Percentiles rank a stretch among this genome's conserved stretches.
Evolutionary conservation across 352 stramenopile species (phyloP).

Genomic region (Phytophthora cryptogea): DNA sequence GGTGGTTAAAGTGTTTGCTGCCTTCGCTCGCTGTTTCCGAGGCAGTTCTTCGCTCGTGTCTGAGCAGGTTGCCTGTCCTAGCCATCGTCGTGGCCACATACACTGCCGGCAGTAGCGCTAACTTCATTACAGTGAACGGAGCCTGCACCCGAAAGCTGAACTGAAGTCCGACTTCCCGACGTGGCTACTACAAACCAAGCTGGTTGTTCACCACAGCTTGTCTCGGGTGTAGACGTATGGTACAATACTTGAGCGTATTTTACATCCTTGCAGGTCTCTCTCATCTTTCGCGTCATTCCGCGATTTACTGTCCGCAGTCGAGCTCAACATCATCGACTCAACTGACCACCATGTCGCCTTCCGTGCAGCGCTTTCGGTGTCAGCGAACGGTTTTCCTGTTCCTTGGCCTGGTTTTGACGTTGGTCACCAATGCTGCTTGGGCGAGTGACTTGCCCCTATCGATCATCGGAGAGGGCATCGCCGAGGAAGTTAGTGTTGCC

Average conservation of each 20-base stretch:
- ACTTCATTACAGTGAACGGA: conserved; percentile 12
- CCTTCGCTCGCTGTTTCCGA: conserved; percentile 14
- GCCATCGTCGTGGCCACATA: conserved; percentile 15
- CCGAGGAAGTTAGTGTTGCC: background rate
- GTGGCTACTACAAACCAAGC: conserved; percentile 4
- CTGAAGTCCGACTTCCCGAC: conserved; percentile 8
- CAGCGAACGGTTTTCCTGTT: conserved; percentile 12
- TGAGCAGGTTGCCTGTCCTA: conserved; percentile 11
- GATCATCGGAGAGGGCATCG: conserved; percentile 4
- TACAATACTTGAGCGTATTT: background rate
- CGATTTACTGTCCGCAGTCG: conserved; percentile 21
- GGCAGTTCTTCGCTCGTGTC: conserved; percentile 4
- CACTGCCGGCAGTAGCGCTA: conserved; percentile 8
- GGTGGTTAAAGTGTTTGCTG: background rate
- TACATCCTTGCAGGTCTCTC: background rate
- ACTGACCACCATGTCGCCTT: conserved; percentile 16
- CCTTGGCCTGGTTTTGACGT: conserved; percentile 6
- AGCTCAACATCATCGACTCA: conserved; percentile 14
- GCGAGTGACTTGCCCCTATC: background rate
- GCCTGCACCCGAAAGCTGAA: conserved; percentile 11
- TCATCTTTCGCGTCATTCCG: conserved; percentile 22
- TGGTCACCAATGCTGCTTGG: conserved; percentile 10
- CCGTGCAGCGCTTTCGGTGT: conserved; percentile 14
- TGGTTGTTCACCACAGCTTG: background rate
- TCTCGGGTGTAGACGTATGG: background rate